Percentiles rank a stretch among this genome's conserved stretches.
These are phyloP conservation scores for Copromyces sp. DNA, from an alignment of 495 filamentous ascomycete genomes.

Conservation along the genomic window DNA sequence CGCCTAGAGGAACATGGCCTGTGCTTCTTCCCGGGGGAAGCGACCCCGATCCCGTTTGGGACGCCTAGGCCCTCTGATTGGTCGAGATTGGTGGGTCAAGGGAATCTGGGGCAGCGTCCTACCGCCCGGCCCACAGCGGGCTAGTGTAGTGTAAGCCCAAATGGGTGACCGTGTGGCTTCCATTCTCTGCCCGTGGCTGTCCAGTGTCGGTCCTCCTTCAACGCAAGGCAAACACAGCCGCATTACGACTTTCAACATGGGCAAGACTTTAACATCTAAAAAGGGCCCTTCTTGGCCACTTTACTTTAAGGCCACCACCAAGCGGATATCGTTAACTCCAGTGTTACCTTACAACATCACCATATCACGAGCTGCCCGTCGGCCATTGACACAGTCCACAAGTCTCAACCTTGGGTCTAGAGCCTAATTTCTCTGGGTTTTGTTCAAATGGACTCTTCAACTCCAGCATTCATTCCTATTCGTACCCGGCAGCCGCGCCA, in stretches of 20 bases:
- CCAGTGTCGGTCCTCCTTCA: not conserved
- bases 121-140: not conserved
- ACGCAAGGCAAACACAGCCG: not conserved
- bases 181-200: not conserved
- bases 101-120: not conserved
- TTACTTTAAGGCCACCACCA: not conserved
- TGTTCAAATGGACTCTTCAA: not conserved
- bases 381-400: not conserved
- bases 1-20: not conserved
- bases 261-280: not conserved
- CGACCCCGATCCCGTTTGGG: not conserved
- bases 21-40: not conserved
- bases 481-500: conserved; percentile 28
- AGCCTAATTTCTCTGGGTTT: not conserved
- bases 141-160: conserved; percentile 13
- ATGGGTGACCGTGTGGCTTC: conserved; percentile 18
- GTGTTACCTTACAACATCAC: not conserved
- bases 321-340: not conserved
- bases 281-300: not conserved
- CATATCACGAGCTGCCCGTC: not conserved
- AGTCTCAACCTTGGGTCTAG: not conserved
- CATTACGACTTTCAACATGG: not conserved
- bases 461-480: conserved; percentile 32
- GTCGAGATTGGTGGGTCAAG: not conserved
- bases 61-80: conserved; percentile 5